A percentile compares a stretch with the other conserved stretches of the same genome.
phyloP scores from a whole-genome alignment of 2,329 filamentous ascomycete species.

The Magnaporthales sp. region DNA sequence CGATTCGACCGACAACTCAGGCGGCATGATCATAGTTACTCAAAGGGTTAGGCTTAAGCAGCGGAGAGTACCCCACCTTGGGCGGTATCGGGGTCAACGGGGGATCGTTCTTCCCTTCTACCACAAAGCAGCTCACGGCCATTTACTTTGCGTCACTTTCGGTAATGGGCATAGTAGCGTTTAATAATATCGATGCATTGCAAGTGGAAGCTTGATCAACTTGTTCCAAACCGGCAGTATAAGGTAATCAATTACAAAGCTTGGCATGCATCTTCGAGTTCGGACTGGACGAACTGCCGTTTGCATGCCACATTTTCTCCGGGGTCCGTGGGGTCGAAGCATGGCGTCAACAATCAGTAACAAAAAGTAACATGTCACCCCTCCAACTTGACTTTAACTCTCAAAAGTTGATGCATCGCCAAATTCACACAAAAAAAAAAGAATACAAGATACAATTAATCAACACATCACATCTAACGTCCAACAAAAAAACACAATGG shows the following conservation, averaged over 20 bases:
- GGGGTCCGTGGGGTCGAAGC: not conserved
- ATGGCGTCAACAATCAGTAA: not conserved
- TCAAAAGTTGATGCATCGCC: not conserved
- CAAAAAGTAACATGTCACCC: not conserved
- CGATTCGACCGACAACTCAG: no score
- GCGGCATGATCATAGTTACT: not conserved
- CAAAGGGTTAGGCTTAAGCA: not conserved
- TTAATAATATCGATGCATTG: no score
- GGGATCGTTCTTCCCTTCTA: not conserved
- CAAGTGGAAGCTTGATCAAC: no score
- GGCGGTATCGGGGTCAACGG: not conserved
- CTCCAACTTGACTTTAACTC: not conserved
- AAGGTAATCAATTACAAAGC: not conserved
- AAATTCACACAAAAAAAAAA: not conserved
- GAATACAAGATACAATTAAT: not conserved
- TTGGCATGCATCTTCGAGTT: not conserved
- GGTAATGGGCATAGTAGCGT: no score
- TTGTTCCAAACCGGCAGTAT: no score
- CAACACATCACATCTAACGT: not conserved
- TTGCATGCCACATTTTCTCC: not conserved
- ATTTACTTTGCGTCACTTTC: not conserved
- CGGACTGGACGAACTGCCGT: not conserved
- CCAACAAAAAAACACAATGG: conserved; percentile 3
- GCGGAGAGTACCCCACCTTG: not conserved
- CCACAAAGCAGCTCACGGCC: not conserved